A percentile compares a stretch with the other conserved stretches of the same genome.
Conservation (phyloP, 2,329 filamentous ascomycete genomes). For the Hypoxylon sp. region DNA sequence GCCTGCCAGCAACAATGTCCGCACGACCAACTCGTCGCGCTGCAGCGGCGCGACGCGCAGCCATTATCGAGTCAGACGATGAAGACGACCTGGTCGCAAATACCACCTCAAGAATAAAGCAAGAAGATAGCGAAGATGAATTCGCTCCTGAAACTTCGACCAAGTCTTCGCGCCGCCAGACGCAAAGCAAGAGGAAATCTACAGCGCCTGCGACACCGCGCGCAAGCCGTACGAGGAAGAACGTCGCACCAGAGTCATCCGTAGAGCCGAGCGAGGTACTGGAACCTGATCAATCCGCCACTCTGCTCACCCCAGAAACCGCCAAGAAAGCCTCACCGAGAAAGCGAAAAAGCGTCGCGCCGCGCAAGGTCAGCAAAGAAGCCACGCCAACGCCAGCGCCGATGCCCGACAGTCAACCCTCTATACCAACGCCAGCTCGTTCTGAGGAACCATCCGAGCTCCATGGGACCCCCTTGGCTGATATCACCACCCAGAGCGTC, state of each 20-base stretch:
- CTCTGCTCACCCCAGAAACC: constrained; percentile 47
- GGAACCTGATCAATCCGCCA: constrained; percentile 63
- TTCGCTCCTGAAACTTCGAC: constrained; percentile 79
- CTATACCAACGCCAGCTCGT: constrained; percentile 64
- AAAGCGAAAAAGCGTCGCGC: constrained; percentile 74
- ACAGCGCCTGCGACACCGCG: constrained; percentile 54
- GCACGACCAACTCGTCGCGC: constrained; percentile 59
- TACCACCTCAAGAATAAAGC: constrained; percentile 63
- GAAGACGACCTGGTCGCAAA: constrained; percentile 73
- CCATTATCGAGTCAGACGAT: constrained; percentile 84
- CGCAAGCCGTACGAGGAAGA: constrained; percentile 56
- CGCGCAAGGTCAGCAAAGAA: constrained; percentile 56
- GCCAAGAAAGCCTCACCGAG: constrained; percentile 67
- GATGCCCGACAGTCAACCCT: constrained; percentile 56
- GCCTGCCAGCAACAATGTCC: constrained; percentile 47
- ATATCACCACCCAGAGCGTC: constrained; percentile 76
- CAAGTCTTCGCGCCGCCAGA: constrained; percentile 65
- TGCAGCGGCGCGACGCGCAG: constrained; percentile 72
- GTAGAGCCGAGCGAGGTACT: constrained; percentile 72
- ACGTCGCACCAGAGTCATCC: constrained; percentile 51
- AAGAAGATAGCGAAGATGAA: constrained; percentile 78
- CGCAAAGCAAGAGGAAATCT: constrained; percentile 53
- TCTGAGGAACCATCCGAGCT: constrained; percentile 66
- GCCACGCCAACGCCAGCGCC: constrained; percentile 51
- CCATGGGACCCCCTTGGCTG: constrained; percentile 72